Percentiles rank a stretch among this genome's conserved stretches.
phyloP scores from a whole-genome alignment of 2,329 filamentous ascomycete species.

The Fusarium mexicanum region DNA sequence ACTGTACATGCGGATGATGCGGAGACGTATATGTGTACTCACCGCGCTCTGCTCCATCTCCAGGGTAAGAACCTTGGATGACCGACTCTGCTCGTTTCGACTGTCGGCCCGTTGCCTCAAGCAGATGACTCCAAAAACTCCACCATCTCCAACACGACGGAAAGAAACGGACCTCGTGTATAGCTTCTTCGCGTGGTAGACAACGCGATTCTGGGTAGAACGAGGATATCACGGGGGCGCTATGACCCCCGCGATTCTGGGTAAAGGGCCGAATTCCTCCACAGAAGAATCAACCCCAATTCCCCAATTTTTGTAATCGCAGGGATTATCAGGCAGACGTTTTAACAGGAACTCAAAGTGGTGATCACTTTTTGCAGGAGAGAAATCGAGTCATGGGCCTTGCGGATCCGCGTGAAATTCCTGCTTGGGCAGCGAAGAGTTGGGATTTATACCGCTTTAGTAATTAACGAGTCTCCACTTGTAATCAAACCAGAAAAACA shows the following conservation, averaged over 20 bases:
- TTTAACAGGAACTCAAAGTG: background rate
- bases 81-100: background rate
- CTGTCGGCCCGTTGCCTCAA: slow-evolving; percentile 9
- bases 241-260: slow-evolving; percentile 29
- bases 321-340: slow-evolving; percentile 15
- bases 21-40: background rate
- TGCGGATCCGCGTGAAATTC: background rate
- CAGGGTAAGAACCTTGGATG: background rate
- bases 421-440: background rate
- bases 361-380: background rate
- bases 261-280: slow-evolving; percentile 27
- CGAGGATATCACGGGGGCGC: slow-evolving; percentile 25
- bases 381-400: background rate
- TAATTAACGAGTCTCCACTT: background rate
- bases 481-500: background rate
- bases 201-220: background rate
- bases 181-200: slow-evolving; percentile 3
- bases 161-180: slow-evolving; percentile 9
- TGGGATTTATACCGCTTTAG: slow-evolving; percentile 4
- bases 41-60: background rate
- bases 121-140: slow-evolving; percentile 20
- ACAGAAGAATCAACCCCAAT: background rate
- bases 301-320: background rate
- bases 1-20: background rate
- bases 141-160: slow-evolving; percentile 3